Evolutionary conservation across 2,329 filamentous ascomycete species (phyloP).

Genomic region (Blastomyces emzantsi): DNA sequence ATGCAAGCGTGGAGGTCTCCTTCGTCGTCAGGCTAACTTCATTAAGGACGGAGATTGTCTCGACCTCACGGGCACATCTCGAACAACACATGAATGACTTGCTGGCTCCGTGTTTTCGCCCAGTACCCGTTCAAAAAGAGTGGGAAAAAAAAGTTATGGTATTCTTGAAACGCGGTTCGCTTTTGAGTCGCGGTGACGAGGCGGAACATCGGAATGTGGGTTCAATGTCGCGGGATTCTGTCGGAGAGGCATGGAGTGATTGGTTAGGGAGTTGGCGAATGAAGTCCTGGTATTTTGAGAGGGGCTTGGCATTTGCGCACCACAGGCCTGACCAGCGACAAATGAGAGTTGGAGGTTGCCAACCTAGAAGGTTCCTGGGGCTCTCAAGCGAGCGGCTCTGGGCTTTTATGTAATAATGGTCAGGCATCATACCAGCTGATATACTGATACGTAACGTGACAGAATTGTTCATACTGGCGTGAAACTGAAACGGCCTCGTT

Average conservation of each 20-base stretch:
- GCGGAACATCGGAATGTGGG: conserved; percentile 6
- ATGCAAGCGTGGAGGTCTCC: neutral
- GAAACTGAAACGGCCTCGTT: neutral
- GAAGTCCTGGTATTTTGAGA: neutral
- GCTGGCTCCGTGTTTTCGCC: neutral
- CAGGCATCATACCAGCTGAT: neutral
- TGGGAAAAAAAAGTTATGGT: neutral
- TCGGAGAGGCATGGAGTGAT: neutral
- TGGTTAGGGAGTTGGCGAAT: neutral
- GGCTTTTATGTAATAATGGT: neutral
- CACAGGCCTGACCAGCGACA: neutral
- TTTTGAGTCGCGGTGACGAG: neutral
- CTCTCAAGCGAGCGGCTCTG: neutral
- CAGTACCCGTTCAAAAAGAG: neutral
- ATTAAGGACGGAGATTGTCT: neutral
- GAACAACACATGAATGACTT: neutral
- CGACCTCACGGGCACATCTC: neutral
- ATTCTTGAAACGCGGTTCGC: neutral
- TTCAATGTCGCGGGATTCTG: neutral
- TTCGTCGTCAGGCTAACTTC: neutral
- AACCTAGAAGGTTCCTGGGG: neutral
- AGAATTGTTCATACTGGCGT: neutral
- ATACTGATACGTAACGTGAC: neutral
- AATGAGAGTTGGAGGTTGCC: neutral
- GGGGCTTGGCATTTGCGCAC: neutral